phyloP scores from a whole-genome alignment of 1,284 basidiomycete species.

The Puccinia polysora region DNA sequence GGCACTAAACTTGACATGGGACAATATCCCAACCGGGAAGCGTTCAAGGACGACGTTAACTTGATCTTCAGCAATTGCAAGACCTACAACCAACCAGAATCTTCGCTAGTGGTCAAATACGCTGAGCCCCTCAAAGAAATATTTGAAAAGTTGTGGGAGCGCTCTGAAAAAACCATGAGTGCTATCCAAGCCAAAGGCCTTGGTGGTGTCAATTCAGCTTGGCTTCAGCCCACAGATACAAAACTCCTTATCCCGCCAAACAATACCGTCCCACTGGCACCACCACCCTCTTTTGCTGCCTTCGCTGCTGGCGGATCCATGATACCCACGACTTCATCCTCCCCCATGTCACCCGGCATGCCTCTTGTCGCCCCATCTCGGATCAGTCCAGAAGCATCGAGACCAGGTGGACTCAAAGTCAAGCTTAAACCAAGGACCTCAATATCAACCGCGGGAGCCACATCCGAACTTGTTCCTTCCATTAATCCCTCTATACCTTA shows the following conservation, averaged over 20 bases:
- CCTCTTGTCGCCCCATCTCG: background rate
- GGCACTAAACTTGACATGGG: slow-evolving; percentile 79
- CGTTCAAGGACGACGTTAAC: slow-evolving; percentile 78
- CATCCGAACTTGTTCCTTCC: background rate
- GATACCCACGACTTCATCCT: slow-evolving; percentile 14
- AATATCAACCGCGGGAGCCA: background rate
- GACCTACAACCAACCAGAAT: slow-evolving; percentile 65
- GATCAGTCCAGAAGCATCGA: slow-evolving; percentile 25
- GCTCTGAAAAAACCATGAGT: slow-evolving; percentile 49
- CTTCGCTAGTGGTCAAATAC: slow-evolving; percentile 63
- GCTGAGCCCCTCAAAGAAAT: slow-evolving; percentile 71
- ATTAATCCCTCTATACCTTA: slow-evolving; percentile 8
- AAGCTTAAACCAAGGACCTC: slow-evolving; percentile 21
- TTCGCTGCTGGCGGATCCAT: slow-evolving; percentile 40
- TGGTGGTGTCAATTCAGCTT: slow-evolving; percentile 22
- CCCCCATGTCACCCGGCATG: background rate
- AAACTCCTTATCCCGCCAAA: slow-evolving; percentile 9
- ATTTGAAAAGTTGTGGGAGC: slow-evolving; percentile 73
- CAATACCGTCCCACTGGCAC: slow-evolving; percentile 33
- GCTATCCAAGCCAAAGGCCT: slow-evolving; percentile 52
- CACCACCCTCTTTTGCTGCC: slow-evolving; percentile 41
- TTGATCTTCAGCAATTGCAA: slow-evolving; percentile 85
- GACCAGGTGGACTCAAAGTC: slow-evolving; percentile 31
- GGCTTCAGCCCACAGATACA: slow-evolving; percentile 11
- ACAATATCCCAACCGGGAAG: slow-evolving; percentile 72